Percentiles rank a stretch among this genome's conserved stretches.
Conservation (phyloP, 1,284 basidiomycete species). For the Microbotryomycetes sp. region DNA sequence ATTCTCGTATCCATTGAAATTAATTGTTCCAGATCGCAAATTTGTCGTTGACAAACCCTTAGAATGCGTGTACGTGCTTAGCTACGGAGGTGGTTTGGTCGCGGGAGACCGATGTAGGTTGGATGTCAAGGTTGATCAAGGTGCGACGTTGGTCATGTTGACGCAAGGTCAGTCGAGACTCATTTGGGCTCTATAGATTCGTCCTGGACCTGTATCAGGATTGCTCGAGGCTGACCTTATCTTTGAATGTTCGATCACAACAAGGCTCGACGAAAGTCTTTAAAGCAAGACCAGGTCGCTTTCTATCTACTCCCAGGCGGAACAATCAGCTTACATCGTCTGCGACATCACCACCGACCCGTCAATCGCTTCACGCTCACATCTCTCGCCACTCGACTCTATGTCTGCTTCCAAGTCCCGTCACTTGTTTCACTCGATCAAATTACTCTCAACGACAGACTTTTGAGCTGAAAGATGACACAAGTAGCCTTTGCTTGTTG, state of each 20-base stretch:
- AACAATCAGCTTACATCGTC: constrained; percentile 20
- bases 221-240: too few species aligned
- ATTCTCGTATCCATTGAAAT: constrained; percentile 83
- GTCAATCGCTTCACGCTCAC: constrained; percentile 55
- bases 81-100: constrained; percentile 90
- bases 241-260: too few species aligned
- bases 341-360: constrained; percentile 36
- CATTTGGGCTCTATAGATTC: not conserved
- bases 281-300: constrained; percentile 56
- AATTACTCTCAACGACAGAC: constrained; percentile 73
- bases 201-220: too few species aligned
- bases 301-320: constrained; percentile 32
- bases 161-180: constrained; percentile 60
- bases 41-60: constrained; percentile 47
- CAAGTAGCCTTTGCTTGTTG: constrained; percentile 52
- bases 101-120: constrained; percentile 73
- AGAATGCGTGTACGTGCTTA: constrained; percentile 70
- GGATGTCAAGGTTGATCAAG: constrained; percentile 55
- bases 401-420: constrained; percentile 79
- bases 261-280: constrained; percentile 87
- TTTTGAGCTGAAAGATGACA: constrained; percentile 56
- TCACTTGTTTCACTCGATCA: constrained; percentile 82
- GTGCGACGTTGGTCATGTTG: constrained; percentile 58
- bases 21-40: constrained; percentile 52
- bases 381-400: constrained; percentile 55